phyloP scores from a whole-genome alignment of 2,329 filamentous ascomycete species.

The Pseudocercospora cruenta region DNA sequence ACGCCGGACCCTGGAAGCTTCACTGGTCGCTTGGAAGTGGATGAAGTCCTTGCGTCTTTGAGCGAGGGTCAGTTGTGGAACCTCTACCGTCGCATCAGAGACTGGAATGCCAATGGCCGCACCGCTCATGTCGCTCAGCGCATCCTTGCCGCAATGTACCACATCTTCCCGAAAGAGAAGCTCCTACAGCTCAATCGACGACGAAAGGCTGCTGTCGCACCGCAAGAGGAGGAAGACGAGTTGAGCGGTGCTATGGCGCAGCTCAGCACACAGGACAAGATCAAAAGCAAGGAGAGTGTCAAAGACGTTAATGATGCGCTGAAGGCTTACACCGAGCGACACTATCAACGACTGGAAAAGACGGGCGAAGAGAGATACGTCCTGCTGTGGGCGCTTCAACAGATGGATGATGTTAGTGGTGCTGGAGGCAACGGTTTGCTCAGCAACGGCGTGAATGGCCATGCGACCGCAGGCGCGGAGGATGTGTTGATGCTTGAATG shows the following conservation, averaged over 20 bases:
- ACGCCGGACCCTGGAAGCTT: constrained; percentile 65
- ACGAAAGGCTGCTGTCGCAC: constrained; percentile 32
- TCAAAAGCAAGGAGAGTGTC: constrained; percentile 62
- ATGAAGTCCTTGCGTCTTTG: constrained; percentile 77
- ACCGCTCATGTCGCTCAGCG: constrained; percentile 84
- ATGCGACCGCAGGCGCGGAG: constrained; percentile 10
- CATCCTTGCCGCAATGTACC: constrained; percentile 77
- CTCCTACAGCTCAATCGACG: constrained; percentile 59
- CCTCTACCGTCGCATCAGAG: constrained; percentile 78
- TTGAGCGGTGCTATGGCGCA: constrained; percentile 38
- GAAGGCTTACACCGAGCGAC: constrained; percentile 86
- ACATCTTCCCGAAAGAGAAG: constrained; percentile 76
- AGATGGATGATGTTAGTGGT: constrained; percentile 76
- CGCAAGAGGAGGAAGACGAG: constrained; percentile 32
- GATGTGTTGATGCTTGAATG: constrained; percentile 29
- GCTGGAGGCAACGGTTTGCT: constrained; percentile 19
- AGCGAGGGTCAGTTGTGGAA: constrained; percentile 84
- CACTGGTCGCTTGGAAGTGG: constrained; percentile 69
- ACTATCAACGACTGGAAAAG: constrained; percentile 88
- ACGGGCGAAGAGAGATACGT: constrained; percentile 92
- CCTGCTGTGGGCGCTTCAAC: constrained; percentile 86
- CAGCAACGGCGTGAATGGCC: constrained; percentile 23
- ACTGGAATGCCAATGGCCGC: constrained; percentile 97
- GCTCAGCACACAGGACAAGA: constrained; percentile 37
- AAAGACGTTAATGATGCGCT: constrained; percentile 87